A percentile compares a stretch with the other conserved stretches of the same genome.
Conservation (phyloP, 441 rosid species). For the Euphorbia celastroides region DNA sequence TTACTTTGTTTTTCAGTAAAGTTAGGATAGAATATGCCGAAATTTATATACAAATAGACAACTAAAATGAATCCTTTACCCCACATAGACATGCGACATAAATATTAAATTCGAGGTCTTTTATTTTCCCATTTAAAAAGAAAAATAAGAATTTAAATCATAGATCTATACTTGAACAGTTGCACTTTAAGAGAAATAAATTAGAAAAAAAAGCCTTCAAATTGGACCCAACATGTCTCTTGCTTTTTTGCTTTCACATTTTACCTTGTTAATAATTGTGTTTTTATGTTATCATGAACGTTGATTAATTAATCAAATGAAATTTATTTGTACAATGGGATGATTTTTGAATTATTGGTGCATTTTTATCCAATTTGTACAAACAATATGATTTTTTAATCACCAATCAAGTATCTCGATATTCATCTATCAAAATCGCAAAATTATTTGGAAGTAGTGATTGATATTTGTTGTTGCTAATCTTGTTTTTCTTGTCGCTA, state of each 20-base stretch:
- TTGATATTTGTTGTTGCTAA: no score
- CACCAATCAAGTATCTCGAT: not conserved
- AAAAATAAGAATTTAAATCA: conserved; percentile 4
- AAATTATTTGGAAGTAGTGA: not conserved
- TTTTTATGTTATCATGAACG: not conserved
- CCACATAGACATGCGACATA: conserved; percentile 48
- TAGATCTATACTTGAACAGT: conserved; percentile 16
- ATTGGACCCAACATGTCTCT: conserved; percentile 54
- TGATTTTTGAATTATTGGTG: not conserved
- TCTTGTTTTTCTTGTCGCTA: not conserved
- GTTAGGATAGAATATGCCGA: no score
- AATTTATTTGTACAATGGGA: not conserved
- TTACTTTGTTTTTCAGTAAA: no score
- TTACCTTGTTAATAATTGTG: conserved; percentile 9
- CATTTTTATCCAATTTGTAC: not conserved
- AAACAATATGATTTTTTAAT: not conserved
- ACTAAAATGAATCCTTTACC: conserved; percentile 49
- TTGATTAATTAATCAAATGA: not conserved
- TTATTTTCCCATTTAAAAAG: conserved; percentile 27
- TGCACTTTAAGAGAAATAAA: conserved; percentile 26
- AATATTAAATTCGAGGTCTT: conserved; percentile 39
- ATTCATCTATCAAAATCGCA: no score
- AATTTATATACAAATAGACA: conserved; percentile 41
- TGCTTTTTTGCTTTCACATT: conserved; percentile 26
- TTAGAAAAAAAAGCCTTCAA: conserved; percentile 39